These are phyloP conservation scores for Silene vulgaris DNA, from an alignment of 179 eudicot species.

Conservation along the genomic window DNA sequence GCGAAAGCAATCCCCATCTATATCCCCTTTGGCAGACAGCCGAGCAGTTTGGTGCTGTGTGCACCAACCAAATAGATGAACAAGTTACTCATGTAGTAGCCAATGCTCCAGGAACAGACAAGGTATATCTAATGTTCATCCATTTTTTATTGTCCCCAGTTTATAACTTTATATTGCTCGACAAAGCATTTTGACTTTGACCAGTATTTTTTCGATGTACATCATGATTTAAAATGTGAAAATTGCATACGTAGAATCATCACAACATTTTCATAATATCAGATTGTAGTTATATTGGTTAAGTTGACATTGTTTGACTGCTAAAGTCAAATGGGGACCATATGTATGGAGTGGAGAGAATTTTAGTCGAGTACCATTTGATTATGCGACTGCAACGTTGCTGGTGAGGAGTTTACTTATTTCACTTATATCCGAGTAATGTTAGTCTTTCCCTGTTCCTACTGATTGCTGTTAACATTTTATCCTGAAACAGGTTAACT, in stretches of 20 bases:
- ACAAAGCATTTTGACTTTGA: neutral
- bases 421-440: neutral
- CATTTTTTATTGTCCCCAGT: neutral
- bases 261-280: too few species aligned
- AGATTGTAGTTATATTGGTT: neutral
- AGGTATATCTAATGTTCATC: conserved; percentile 42
- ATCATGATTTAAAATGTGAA: too few species aligned
- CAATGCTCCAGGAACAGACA: conserved; percentile 84
- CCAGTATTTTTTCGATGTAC: neutral
- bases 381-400: neutral
- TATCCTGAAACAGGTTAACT: conserved; percentile 62
- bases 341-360: neutral
- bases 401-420: neutral
- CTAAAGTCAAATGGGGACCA: neutral
- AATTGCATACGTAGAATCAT: neutral
- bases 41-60: conserved; percentile 97
- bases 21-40: conserved; percentile 98
- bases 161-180: neutral
- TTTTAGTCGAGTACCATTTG: neutral
- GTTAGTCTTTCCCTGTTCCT: neutral
- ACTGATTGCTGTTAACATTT: conserved; percentile 9
- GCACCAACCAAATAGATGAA: conserved; percentile 83
- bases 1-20: conserved; percentile 78
- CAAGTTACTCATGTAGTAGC: conserved; percentile 98
- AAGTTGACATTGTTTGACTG: neutral